Evolutionary conservation across 192 early-diverging fungal genomes (phyloP).

Genomic region (Helicostylum pulchrum): DNA sequence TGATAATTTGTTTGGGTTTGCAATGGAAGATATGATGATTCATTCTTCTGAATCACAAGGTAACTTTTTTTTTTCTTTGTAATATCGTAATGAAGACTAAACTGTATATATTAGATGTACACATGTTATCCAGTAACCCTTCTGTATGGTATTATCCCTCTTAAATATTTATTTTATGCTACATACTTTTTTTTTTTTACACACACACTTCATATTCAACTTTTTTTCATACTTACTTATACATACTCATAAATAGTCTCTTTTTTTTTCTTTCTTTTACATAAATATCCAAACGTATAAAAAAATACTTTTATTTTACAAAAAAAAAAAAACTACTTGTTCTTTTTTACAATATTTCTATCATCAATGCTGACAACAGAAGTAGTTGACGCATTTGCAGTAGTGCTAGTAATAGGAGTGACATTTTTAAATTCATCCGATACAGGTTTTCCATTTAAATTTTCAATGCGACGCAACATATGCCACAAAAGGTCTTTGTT

Average conservation of each 20-base stretch:
- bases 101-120: not conserved
- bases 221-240: too few relatives aligned
- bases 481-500: conserved; percentile 48
- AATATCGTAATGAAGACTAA: too few relatives aligned
- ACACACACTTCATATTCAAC: not conserved
- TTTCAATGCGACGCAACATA: conserved; percentile 33
- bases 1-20: conserved; percentile 4
- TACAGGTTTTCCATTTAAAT: conserved; percentile 6
- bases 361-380: not conserved
- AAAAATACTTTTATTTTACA: not conserved
- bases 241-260: too few relatives aligned
- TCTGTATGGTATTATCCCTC: not conserved
- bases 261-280: too few relatives aligned
- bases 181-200: not conserved
- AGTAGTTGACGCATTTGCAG: not conserved
- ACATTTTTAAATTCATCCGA: not conserved
- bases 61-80: not conserved
- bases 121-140: conserved; percentile 1
- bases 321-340: not conserved
- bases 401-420: not conserved
- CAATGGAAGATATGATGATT: not conserved
- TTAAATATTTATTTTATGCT: not conserved
- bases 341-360: not conserved
- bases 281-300: too few relatives aligned
- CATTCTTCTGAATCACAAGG: conserved; percentile 2